Conservation (phyloP, 352 stramenopile genomes). For the Plasmopara viticola region DNA sequence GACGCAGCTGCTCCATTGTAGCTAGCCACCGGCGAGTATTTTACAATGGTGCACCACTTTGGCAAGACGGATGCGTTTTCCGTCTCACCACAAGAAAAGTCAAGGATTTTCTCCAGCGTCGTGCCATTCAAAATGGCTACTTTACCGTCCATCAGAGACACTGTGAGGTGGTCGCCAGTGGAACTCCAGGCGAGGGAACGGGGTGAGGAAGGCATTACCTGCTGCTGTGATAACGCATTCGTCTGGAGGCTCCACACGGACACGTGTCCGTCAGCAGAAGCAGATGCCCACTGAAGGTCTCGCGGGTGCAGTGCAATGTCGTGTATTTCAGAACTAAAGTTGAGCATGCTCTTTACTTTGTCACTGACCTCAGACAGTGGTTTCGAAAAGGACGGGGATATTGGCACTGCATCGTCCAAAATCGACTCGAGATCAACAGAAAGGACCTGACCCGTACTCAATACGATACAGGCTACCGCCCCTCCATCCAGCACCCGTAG, state of each 20-base stretch:
- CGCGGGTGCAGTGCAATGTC: conserved; percentile 36
- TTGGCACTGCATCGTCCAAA: conserved; percentile 4
- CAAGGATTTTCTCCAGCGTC: conserved; percentile 13
- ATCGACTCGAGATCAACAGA: conserved; percentile 26
- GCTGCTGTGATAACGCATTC: conserved; percentile 19
- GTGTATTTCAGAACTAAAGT: conserved; percentile 20
- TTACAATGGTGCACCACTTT: conserved; percentile 49
- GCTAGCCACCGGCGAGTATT: conserved; percentile 32
- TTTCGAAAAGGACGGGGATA: background rate
- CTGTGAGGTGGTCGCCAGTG: conserved; percentile 28
- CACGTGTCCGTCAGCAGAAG: conserved; percentile 29
- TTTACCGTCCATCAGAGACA: conserved; percentile 33
- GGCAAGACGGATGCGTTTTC: conserved; percentile 11
- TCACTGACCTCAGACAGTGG: conserved; percentile 1
- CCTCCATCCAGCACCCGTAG: conserved; percentile 21
- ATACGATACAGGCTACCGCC: conserved; percentile 13
- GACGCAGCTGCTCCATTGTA: conserved; percentile 3
- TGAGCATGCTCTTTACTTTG: conserved; percentile 18
- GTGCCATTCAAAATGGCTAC: conserved; percentile 36
- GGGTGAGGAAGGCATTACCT: conserved; percentile 13
- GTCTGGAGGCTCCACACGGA: conserved; percentile 40
- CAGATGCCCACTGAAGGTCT: conserved; percentile 34
- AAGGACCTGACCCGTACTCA: conserved; percentile 25
- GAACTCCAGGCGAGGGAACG: conserved; percentile 40
- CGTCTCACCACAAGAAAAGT: conserved; percentile 18